Percentiles rank a stretch among this genome's conserved stretches.
phyloP scores from a whole-genome alignment of 2,329 filamentous ascomycete genomes.

The Pseudocercospora eumusae region DNA sequence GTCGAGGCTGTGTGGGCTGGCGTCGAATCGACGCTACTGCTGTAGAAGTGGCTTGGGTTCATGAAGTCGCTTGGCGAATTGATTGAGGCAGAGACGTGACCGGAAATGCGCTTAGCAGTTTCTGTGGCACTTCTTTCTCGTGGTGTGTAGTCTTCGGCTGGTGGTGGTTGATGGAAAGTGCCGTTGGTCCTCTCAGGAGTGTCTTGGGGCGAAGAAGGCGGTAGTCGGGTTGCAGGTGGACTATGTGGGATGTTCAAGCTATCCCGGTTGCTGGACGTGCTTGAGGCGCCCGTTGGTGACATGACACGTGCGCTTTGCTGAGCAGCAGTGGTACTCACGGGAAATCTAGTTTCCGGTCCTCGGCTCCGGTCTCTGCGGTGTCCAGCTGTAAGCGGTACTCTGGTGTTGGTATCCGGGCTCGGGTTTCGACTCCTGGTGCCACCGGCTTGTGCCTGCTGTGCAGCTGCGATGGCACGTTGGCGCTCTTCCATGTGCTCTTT shows the following conservation, averaged over 20 bases:
- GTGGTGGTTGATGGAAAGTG: conserved; percentile 37
- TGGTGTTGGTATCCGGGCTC: conserved; percentile 48
- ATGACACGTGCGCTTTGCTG: conserved; percentile 44
- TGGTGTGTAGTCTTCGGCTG: conserved; percentile 30
- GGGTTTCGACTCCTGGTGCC: conserved; percentile 46
- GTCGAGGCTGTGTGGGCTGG: conserved; percentile 17
- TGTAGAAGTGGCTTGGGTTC: conserved; percentile 33
- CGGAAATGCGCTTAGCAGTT: conserved; percentile 28
- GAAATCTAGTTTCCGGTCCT: conserved; percentile 70
- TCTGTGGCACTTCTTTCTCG: conserved; percentile 29
- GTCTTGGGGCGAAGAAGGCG: conserved; percentile 19
- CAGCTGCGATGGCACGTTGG: conserved; percentile 70
- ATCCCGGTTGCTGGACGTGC: conserved; percentile 50
- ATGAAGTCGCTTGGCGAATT: conserved; percentile 33
- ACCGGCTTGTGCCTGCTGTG: conserved; percentile 34
- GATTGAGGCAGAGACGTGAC: conserved; percentile 35
- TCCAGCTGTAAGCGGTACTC: conserved; percentile 34
- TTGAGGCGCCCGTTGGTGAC: conserved; percentile 35
- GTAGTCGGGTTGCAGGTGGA: conserved; percentile 38
- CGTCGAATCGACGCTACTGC: conserved; percentile 30
- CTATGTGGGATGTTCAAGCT: conserved; percentile 80
- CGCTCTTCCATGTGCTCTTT: conserved; percentile 93
- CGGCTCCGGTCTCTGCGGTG: conserved; percentile 82
- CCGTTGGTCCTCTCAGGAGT: conserved; percentile 30
- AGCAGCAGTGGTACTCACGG: conserved; percentile 62